Percentiles rank a stretch among this genome's conserved stretches.
Evolutionary conservation across 2,329 filamentous ascomycete genomes (phyloP).

Genomic region (Sporothrix globosa): DNA sequence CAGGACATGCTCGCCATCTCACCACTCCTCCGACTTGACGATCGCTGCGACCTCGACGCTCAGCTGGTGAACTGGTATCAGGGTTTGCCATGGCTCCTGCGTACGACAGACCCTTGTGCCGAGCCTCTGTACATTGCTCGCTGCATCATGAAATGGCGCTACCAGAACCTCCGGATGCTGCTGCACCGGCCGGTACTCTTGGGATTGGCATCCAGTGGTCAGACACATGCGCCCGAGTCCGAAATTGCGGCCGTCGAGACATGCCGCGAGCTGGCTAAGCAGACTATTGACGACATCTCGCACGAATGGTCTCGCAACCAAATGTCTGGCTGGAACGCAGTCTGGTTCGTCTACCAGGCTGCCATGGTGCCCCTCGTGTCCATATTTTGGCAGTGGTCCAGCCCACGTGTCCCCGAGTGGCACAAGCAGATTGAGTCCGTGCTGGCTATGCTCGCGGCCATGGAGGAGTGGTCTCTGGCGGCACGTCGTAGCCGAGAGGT

Average conservation of each 20-base stretch:
- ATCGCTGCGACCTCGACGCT: slow-evolving; percentile 67
- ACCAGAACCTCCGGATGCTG: slow-evolving; percentile 75
- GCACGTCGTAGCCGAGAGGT: slow-evolving; percentile 66
- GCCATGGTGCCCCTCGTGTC: slow-evolving; percentile 77
- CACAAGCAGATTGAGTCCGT: slow-evolving; percentile 62
- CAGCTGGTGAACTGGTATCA: slow-evolving; percentile 74
- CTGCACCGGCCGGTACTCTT: slow-evolving; percentile 74
- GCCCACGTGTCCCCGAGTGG: slow-evolving; percentile 55
- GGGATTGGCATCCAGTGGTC: slow-evolving; percentile 61
- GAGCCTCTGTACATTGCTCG: slow-evolving; percentile 71
- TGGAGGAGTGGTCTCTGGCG: slow-evolving; percentile 67
- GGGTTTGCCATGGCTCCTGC: slow-evolving; percentile 67
- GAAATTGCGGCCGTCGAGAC: slow-evolving; percentile 69
- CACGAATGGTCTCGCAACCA: slow-evolving; percentile 71
- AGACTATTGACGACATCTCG: slow-evolving; percentile 73
- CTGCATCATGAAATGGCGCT: slow-evolving; percentile 80
- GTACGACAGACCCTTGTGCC: slow-evolving; percentile 67
- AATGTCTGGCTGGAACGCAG: slow-evolving; percentile 79
- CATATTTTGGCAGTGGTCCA: slow-evolving; percentile 68
- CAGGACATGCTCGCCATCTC: slow-evolving; percentile 74
- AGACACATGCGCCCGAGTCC: slow-evolving; percentile 57
- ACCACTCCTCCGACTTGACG: slow-evolving; percentile 66
- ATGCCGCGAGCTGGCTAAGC: slow-evolving; percentile 69
- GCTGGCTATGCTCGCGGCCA: slow-evolving; percentile 63
- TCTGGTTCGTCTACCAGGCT: slow-evolving; percentile 81